Evolutionary conservation across 176 grass and related monocot genomes (phyloP).

Genomic region (Avena insularis): DNA sequence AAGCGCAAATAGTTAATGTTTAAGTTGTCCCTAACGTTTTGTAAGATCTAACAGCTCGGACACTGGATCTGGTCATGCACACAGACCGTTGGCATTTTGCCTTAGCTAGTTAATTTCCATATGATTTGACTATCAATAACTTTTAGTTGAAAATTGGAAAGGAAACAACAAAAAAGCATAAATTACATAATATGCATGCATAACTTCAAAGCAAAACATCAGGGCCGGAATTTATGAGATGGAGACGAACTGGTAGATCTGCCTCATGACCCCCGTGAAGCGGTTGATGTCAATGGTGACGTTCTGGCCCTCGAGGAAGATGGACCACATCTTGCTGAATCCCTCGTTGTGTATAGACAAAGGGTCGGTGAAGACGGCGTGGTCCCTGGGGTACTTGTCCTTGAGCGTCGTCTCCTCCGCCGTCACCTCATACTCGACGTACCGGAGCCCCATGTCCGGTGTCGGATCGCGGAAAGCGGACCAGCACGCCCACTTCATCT

Average conservation of each 20-base stretch:
- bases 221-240: slow-evolving; percentile 8
- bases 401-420: slow-evolving; percentile 73
- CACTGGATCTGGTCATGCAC: too few species aligned
- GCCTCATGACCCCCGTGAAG: slow-evolving; percentile 46
- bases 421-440: slow-evolving; percentile 71
- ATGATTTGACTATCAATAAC: too few species aligned
- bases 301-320: slow-evolving; percentile 63
- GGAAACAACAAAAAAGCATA: too few species aligned
- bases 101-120: too few species aligned
- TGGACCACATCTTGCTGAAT: slow-evolving; percentile 37
- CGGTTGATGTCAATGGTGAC: slow-evolving; percentile 64
- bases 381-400: slow-evolving; percentile 56
- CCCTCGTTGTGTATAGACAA: slow-evolving; percentile 54
- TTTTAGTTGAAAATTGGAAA: too few species aligned
- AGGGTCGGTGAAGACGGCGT: slow-evolving; percentile 63
- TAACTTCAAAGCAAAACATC: too few species aligned
- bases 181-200: too few species aligned
- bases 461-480: slow-evolving; percentile 58
- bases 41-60: too few species aligned
- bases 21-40: too few species aligned
- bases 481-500: slow-evolving; percentile 47
- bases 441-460: slow-evolving; percentile 63
- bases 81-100: too few species aligned
- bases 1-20: too few species aligned
- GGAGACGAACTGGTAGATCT: slow-evolving; percentile 53